Base-by-base conservation (phyloP, 371 early-diverging fungal genomes). In the Blakeslea trispora region DNA sequence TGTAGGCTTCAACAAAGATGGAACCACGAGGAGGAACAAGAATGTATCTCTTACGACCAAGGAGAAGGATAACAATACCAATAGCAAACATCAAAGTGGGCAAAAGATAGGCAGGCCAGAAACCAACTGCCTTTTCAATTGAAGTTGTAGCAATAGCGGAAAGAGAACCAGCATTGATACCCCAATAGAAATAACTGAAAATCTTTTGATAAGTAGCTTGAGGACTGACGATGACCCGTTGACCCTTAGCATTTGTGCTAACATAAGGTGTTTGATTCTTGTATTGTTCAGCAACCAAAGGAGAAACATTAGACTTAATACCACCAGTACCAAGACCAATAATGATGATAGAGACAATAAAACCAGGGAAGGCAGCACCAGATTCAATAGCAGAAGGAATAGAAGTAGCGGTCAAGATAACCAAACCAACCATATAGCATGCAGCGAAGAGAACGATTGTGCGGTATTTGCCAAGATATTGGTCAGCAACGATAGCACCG, bases 401-500 rank as follows among this genome's bases (percentile, higher is more conserved):
- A 2, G 91, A 71, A 14, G 89, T 85, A n/a, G 87, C 61, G 2
- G 87, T 75, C 40, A 91, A 63, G 40, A 91, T 68, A 18, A 82
- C 39, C 14, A 88, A 69, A 53, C 95, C 94, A 24, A 83, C 31
- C 2, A 85, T 59, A 64, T 95, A 94, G 34, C 87, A 50, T 31
- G 69, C 37, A 22, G 81, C 65, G 43, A 93, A 90, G 28, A 85
- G 40, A 19, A 90, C 47, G 22, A 93, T 92, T 14, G 94, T 87
- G 61, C 81, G 81, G 75, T 83, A 92, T 72, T 91, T 91, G 56
- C 95, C 95, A 35, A 89, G 71, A 65, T 83, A 84, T 60, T 83
- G 81, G 78, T 93, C 95, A 44, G 93, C 88, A 45, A 93, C 62
- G 19, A 90, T 61, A 35, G 91, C 94, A 55, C 94, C 92, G 19